phyloP scores from a whole-genome alignment of 1,284 basidiomycete genomes.

The Pseudozyma sp. region DNA sequence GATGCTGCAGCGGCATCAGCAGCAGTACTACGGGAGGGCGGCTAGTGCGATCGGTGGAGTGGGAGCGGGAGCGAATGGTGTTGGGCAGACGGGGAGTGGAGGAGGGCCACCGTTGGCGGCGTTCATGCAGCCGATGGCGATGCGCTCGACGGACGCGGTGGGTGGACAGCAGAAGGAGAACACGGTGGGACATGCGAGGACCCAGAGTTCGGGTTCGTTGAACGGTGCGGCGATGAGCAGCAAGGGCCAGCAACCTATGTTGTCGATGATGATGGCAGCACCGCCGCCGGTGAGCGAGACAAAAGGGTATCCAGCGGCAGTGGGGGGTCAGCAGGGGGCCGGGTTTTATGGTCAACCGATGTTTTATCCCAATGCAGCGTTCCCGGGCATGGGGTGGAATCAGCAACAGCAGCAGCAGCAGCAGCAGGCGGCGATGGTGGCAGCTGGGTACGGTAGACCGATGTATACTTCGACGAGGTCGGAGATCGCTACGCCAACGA shows the following conservation, averaged over 20 bases:
- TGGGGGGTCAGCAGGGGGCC: too few species aligned
- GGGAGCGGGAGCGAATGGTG: slow-evolving; percentile 11
- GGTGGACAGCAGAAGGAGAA: not conserved
- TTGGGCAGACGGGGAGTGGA: not conserved
- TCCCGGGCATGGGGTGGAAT: not conserved
- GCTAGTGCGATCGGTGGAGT: slow-evolving; percentile 33
- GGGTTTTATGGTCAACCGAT: slow-evolving; percentile 9
- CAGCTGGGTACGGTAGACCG: slow-evolving; percentile 5
- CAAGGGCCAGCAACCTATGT: slow-evolving; percentile 29
- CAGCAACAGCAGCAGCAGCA: not conserved
- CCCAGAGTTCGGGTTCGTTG: slow-evolving; percentile 12
- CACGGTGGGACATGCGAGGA: slow-evolving; percentile 9
- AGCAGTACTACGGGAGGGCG: slow-evolving; percentile 41
- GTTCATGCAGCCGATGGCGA: slow-evolving; percentile 34
- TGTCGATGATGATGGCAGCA: slow-evolving; percentile 54
- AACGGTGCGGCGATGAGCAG: not conserved
- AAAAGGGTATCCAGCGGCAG: too few species aligned
- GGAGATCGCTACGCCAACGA: slow-evolving; percentile 17
- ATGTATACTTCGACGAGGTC: slow-evolving; percentile 13
- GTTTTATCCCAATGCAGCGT: slow-evolving; percentile 5
- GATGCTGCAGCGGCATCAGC: slow-evolving; percentile 47
- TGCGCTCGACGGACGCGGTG: slow-evolving; percentile 1
- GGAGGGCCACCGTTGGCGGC: slow-evolving; percentile 34
- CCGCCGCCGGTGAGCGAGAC: slow-evolving; percentile 14
- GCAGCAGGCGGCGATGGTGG: slow-evolving; percentile 1